These are phyloP conservation scores for Geosmithia putterillii DNA, from an alignment of 2,329 filamentous ascomycete species.

Conservation along the genomic window DNA sequence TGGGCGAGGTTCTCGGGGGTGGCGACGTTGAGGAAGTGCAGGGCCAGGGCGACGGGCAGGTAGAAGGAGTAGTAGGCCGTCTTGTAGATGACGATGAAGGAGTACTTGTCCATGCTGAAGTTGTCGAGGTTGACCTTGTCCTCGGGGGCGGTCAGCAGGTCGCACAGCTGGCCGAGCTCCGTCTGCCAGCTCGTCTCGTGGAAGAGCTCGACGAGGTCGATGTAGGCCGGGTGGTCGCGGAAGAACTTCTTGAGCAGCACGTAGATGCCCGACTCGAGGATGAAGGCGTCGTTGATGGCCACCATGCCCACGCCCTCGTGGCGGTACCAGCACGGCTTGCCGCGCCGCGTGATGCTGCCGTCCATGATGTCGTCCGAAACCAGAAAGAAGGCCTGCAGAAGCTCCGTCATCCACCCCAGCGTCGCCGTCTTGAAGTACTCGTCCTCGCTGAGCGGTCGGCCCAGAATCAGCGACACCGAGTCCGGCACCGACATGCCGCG, in stretches of 20 bases:
- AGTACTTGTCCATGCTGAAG: slow-evolving; percentile 92
- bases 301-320: slow-evolving; percentile 83
- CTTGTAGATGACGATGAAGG: slow-evolving; percentile 99
- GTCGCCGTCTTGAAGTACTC: slow-evolving; percentile 83
- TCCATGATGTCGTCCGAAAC: slow-evolving; percentile 99
- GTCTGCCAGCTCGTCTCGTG: slow-evolving; percentile 91
- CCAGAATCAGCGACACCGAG: slow-evolving; percentile 69
- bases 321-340: slow-evolving; percentile 93
- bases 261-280: slow-evolving; percentile 89
- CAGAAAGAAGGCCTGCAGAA: slow-evolving; percentile 97
- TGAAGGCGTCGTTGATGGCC: slow-evolving; percentile 96
- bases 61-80: slow-evolving; percentile 99
- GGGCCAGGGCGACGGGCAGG: slow-evolving; percentile 82
- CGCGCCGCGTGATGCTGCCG: slow-evolving; percentile 82
- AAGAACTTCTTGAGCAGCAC: slow-evolving; percentile 88
- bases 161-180: slow-evolving; percentile 87
- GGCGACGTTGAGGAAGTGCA: slow-evolving; percentile 75
- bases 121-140: slow-evolving; percentile 60
- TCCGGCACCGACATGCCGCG: slow-evolving; percentile 97
- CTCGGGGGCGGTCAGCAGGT: slow-evolving; percentile 91
- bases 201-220: slow-evolving; percentile 91
- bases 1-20: slow-evolving; percentile 82
- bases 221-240: slow-evolving; percentile 72
- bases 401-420: slow-evolving; percentile 94
- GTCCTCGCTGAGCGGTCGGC: slow-evolving; percentile 56